These are phyloP conservation scores for Aquilaria malaccensis DNA, from an alignment of 345 rosid species.

Conservation along the genomic window DNA sequence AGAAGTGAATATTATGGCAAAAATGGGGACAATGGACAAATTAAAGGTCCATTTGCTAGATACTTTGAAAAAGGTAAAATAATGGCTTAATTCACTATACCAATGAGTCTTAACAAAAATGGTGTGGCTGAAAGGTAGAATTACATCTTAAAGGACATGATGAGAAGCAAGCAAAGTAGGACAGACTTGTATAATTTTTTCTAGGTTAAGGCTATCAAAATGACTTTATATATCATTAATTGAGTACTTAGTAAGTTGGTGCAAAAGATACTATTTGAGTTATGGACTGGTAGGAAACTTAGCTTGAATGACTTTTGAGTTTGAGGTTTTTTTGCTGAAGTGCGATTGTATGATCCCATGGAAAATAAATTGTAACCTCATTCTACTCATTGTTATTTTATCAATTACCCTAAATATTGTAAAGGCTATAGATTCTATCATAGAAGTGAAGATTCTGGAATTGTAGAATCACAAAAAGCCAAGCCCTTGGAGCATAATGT, in stretches of 20 bases:
- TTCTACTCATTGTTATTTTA: not conserved
- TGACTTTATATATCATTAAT: not conserved
- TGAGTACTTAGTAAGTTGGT: not conserved
- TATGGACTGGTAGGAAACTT: not conserved
- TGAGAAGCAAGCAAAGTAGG: not conserved
- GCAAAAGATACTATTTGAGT: not conserved
- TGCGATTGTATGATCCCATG: not conserved
- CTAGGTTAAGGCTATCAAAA: not conserved
- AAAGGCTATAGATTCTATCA: not conserved
- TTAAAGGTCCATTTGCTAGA: not conserved
- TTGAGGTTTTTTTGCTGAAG: not conserved
- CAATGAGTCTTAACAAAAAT: not conserved
- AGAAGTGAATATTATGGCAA: not conserved
- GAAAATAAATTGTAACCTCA: not conserved
- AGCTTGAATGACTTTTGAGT: not conserved
- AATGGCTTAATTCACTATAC: not conserved
- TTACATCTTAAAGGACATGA: not conserved
- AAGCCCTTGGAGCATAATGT: not conserved
- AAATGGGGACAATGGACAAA: not conserved
- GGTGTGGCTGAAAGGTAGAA: not conserved
- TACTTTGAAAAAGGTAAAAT: not conserved
- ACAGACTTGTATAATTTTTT: not conserved
- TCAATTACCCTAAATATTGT: not conserved
- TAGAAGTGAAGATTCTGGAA: not conserved
- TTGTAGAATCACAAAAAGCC: not conserved